phyloP scores from a whole-genome alignment of 345 rosid genomes.

The Bruguiera sexangula region DNA sequence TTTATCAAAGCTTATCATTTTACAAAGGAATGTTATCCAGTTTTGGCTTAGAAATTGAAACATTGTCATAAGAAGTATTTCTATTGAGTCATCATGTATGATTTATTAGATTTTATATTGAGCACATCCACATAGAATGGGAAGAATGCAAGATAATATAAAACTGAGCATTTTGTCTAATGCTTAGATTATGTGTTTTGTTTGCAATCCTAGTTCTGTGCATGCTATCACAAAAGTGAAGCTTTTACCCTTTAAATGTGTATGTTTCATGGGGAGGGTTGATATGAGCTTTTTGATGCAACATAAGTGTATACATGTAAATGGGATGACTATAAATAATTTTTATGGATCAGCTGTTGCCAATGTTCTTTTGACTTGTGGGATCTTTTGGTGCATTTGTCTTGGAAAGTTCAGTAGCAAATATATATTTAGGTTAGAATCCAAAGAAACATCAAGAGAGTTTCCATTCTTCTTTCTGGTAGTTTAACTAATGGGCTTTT shows the following conservation, averaged over 20 bases:
- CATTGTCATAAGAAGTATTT: neutral
- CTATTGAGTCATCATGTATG: neutral
- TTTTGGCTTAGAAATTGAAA: neutral
- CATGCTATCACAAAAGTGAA: no score
- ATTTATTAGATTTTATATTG: neutral
- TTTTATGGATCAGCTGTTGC: neutral
- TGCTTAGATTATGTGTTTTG: neutral
- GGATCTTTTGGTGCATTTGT: neutral
- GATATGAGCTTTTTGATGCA: no score
- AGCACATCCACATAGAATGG: neutral
- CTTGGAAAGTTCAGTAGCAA: constrained; percentile 8
- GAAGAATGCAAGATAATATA: neutral
- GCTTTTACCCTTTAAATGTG: no score
- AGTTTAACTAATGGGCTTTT: constrained; percentile 11
- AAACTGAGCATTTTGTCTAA: neutral
- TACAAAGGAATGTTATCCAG: neutral
- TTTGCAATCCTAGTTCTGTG: no score
- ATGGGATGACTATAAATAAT: neutral
- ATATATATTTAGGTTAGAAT: constrained; percentile 1
- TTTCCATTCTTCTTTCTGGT: constrained; percentile 10
- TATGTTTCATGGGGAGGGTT: no score
- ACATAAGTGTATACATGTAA: no score
- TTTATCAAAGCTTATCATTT: neutral
- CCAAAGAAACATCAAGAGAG: neutral
- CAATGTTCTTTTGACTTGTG: neutral